phyloP scores from a whole-genome alignment of 352 stramenopile species.

The Globisporangium uncinulatum region DNA sequence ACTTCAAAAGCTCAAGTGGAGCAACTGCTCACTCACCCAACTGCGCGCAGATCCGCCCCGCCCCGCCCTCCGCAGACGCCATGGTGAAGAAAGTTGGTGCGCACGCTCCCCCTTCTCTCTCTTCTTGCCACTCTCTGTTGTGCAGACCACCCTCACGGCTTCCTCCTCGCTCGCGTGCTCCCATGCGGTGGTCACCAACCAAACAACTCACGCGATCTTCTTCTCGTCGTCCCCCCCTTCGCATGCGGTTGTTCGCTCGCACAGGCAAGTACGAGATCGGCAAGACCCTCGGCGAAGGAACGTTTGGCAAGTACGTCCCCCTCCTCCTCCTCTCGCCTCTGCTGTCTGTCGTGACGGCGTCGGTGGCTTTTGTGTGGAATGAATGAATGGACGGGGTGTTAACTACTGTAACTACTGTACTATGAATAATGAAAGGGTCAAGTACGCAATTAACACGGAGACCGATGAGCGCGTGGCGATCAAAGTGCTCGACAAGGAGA shows the following conservation, averaged over 20 bases:
- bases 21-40: too few species aligned
- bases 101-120: constrained; percentile 4
- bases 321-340: neutral
- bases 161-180: neutral
- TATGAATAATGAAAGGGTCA: constrained; percentile 53
- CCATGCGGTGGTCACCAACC: too few species aligned
- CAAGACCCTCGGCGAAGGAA: constrained; percentile 94
- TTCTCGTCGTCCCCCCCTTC: neutral
- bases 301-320: constrained; percentile 92
- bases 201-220: constrained; percentile 16
- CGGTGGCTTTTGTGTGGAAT: neutral
- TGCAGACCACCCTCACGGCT: neutral
- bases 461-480: constrained; percentile 95
- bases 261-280: constrained; percentile 96
- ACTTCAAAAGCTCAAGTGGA: too few species aligned
- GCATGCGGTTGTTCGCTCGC: constrained; percentile 5
- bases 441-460: constrained; percentile 95
- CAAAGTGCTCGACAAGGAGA: constrained; percentile 98
- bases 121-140: neutral
- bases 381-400: too few species aligned
- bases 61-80: neutral
- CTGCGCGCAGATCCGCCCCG: too few species aligned
- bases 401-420: too few species aligned
- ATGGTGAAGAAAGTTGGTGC: constrained; percentile 64
- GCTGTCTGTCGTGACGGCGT: neutral